Base-by-base conservation (phyloP, 106 monocot genomes). In the Dioscorea alata region DNA sequence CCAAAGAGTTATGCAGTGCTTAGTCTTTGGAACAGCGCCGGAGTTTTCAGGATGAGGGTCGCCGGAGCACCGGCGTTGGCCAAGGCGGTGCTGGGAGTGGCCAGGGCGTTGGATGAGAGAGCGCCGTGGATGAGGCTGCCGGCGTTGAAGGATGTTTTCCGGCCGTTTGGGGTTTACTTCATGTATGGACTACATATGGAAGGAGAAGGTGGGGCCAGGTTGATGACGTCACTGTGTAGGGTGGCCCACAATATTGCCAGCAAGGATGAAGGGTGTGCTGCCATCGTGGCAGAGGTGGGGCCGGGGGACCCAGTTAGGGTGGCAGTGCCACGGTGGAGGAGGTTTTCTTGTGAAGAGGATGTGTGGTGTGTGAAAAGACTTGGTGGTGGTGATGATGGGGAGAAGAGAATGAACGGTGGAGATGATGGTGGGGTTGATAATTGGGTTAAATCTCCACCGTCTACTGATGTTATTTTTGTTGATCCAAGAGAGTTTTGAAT, bases 331-430 rank as follows among this genome's bases (percentile, higher is more conserved):
- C 73, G 73, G 33, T 82, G 86, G 86, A 63, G 69, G 24, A 48
- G 78, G 18, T 63, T 86, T 59, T 86, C 82, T 4, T 86, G 75
- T 65, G 75, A 76, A 13, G 84, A 84, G 73, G 86, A 86, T 66
- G 73, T 86, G 3, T 86, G 86, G 86, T 86, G 86, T 76, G 82
- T 82, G 69, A 86, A 86, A 57, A 63, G 52, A 7, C 73, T 86
- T 17, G 50, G 3, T 28, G 28, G 28, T 1, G 1, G 1, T 28
- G 28, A 3, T 28, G 28, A 3, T 28, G 28, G 1, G 28, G 28
- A 3, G 28, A 28, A 3, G 28, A 28, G 28, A 28, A 28, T 5
- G 18, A 32, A 53, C 22, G 63, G 34, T 28, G 63, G 33, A 15
- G 59, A 28, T 24, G 53, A 19, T 8, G 49, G 24, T 32, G 58